Percentiles rank a stretch among this genome's conserved stretches.
These are phyloP conservation scores for Carpinus viminea DNA, from an alignment of 306 rosid species.

Conservation along the genomic window DNA sequence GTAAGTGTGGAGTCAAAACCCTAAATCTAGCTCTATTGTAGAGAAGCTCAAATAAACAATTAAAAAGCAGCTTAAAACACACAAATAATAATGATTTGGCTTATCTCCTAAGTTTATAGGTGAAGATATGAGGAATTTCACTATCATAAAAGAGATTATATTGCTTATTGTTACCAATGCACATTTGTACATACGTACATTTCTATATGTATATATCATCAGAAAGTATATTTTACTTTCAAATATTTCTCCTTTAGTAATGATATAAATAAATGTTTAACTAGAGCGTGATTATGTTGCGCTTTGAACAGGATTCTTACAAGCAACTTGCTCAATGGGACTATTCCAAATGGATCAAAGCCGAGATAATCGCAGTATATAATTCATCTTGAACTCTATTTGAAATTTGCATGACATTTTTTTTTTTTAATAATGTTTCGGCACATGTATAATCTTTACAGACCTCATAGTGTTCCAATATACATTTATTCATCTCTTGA, in stretches of 20 bases:
- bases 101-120: background rate
- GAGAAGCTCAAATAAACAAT: background rate
- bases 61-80: background rate
- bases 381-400: background rate
- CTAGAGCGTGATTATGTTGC: background rate
- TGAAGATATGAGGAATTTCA: background rate
- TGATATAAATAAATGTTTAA: background rate
- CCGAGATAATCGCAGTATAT: constrained; percentile 8
- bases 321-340: constrained; percentile 30
- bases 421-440: background rate
- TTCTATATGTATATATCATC: background rate
- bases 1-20: constrained; percentile 13
- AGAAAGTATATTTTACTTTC: background rate
- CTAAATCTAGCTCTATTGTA: background rate
- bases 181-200: background rate
- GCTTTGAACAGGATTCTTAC: constrained; percentile 25
- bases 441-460: background rate
- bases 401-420: background rate
- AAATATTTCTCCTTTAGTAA: background rate
- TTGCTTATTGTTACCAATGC: background rate
- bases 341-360: constrained; percentile 29
- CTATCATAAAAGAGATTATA: background rate
- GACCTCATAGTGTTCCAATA: background rate
- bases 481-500: too few species aligned
- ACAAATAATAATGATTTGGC: background rate